phyloP scores from a whole-genome alignment of 306 rosid species.

The Clitoria ternatea region DNA sequence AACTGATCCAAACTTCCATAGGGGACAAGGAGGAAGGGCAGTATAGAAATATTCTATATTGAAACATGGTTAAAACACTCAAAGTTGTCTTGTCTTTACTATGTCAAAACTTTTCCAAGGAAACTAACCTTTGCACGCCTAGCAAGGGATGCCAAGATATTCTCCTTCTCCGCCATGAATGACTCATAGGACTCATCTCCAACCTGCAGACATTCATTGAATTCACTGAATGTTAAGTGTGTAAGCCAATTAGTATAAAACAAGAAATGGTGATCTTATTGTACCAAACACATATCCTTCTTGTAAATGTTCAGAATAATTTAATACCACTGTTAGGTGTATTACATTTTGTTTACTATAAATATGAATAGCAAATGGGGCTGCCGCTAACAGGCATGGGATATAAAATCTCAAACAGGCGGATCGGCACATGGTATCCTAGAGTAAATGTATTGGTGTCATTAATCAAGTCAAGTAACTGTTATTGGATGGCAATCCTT shows the following conservation, averaged over 20 bases:
- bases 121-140: slow-evolving; percentile 87
- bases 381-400: not conserved
- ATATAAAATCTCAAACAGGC: not conserved
- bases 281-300: not conserved
- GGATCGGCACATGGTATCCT: not conserved
- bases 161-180: slow-evolving; percentile 64
- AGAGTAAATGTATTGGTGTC: not conserved
- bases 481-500: not conserved
- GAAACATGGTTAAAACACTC: not conserved
- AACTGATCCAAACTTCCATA: not conserved
- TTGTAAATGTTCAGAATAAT: not conserved
- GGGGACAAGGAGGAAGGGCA: not conserved
- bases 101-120: not conserved
- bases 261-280: not conserved
- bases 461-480: not conserved
- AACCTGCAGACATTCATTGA: slow-evolving; percentile 47
- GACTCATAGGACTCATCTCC: slow-evolving; percentile 88
- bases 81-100: not conserved
- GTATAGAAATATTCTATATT: not conserved
- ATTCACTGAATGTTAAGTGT: not conserved
- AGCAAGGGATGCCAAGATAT: slow-evolving; percentile 74
- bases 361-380: not conserved
- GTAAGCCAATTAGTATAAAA: not conserved
- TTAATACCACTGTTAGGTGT: not conserved
- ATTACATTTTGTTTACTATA: not conserved